phyloP scores from a whole-genome alignment of 495 filamentous ascomycete species.

The Lepidopterella palustris region DNA sequence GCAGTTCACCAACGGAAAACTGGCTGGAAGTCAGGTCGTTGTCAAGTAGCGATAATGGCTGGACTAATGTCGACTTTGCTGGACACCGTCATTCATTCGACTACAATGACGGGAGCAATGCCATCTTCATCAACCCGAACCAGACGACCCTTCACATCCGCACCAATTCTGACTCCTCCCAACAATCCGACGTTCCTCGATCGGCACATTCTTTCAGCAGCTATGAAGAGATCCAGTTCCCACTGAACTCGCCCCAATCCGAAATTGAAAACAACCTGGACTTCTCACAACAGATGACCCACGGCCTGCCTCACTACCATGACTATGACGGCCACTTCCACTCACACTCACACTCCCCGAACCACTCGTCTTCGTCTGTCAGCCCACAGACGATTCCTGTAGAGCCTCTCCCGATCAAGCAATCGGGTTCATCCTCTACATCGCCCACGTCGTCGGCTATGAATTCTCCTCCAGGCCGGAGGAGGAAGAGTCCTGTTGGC shows the following conservation, averaged over 20 bases:
- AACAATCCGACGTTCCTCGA: slow-evolving; percentile 59
- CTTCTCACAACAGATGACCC: slow-evolving; percentile 12
- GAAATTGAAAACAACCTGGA: slow-evolving; percentile 33
- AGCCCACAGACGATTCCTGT: slow-evolving; percentile 61
- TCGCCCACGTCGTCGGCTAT: slow-evolving; percentile 41
- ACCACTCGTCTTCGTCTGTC: slow-evolving; percentile 41
- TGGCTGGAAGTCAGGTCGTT: slow-evolving; percentile 79
- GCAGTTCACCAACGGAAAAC: slow-evolving; percentile 75
- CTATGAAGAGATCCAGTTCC: slow-evolving; percentile 70
- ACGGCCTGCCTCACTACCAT: slow-evolving; percentile 25
- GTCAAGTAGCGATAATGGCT: slow-evolving; percentile 77
- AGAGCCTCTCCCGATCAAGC: slow-evolving; percentile 65
- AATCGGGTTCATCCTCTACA: slow-evolving; percentile 47
- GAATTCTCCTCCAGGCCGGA: slow-evolving; percentile 57
- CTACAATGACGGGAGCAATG: slow-evolving; percentile 43
- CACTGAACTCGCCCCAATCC: slow-evolving; percentile 56
- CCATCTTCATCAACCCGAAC: slow-evolving; percentile 75
- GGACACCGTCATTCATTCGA: slow-evolving; percentile 48
- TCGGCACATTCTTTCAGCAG: slow-evolving; percentile 59
- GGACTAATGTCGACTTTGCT: slow-evolving; percentile 62
- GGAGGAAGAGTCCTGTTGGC: slow-evolving; percentile 59
- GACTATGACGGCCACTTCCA: slow-evolving; percentile 27
- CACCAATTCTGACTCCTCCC: slow-evolving; percentile 77
- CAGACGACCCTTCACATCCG: slow-evolving; percentile 77
- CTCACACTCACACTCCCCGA: slow-evolving; percentile 39